A percentile compares a stretch with the other conserved stretches of the same genome.
These are phyloP conservation scores for Blastomyces gilchristii DNA, from an alignment of 2,329 filamentous ascomycete genomes.

Conservation along the genomic window DNA sequence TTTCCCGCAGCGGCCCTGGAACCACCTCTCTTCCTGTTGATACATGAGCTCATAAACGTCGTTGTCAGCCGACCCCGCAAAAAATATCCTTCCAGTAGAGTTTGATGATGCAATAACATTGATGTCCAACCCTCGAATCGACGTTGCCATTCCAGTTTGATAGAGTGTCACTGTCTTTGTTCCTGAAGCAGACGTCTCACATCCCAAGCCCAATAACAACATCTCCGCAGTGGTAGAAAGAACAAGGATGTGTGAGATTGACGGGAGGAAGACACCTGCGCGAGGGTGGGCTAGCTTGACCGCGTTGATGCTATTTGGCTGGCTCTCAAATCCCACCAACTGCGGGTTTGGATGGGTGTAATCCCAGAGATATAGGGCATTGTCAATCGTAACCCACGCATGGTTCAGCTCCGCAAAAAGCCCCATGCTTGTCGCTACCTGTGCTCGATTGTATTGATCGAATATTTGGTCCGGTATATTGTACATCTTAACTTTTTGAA, in stretches of 20 bases:
- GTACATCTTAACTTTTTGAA: slow-evolving; percentile 76
- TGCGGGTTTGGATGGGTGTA: slow-evolving; percentile 89
- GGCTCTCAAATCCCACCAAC: slow-evolving; percentile 83
- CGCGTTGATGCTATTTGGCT: slow-evolving; percentile 77
- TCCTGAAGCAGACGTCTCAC: slow-evolving; percentile 53
- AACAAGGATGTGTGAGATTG: slow-evolving; percentile 79
- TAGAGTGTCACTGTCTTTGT: slow-evolving; percentile 68
- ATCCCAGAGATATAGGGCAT: slow-evolving; percentile 93
- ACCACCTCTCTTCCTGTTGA: slow-evolving; percentile 96
- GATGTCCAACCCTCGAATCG: slow-evolving; percentile 66
- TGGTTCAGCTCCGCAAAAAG: slow-evolving; percentile 90
- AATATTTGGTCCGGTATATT: slow-evolving; percentile 87
- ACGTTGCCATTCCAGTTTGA: slow-evolving; percentile 74
- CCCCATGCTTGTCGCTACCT: slow-evolving; percentile 87
- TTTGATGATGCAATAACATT: slow-evolving; percentile 66
- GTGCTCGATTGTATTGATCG: slow-evolving; percentile 78
- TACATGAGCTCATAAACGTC: slow-evolving; percentile 93
- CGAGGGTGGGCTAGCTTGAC: slow-evolving; percentile 80
- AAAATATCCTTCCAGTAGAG: slow-evolving; percentile 83
- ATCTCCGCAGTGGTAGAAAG: slow-evolving; percentile 81
- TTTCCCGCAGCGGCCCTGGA: slow-evolving; percentile 75
- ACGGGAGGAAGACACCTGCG: slow-evolving; percentile 72
- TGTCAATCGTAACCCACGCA: slow-evolving; percentile 93
- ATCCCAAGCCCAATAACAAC: slow-evolving; percentile 71
- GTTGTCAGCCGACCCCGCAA: slow-evolving; percentile 67